Base-by-base conservation (phyloP, 352 stramenopile genomes). In the Phytophthora citricola region DNA sequence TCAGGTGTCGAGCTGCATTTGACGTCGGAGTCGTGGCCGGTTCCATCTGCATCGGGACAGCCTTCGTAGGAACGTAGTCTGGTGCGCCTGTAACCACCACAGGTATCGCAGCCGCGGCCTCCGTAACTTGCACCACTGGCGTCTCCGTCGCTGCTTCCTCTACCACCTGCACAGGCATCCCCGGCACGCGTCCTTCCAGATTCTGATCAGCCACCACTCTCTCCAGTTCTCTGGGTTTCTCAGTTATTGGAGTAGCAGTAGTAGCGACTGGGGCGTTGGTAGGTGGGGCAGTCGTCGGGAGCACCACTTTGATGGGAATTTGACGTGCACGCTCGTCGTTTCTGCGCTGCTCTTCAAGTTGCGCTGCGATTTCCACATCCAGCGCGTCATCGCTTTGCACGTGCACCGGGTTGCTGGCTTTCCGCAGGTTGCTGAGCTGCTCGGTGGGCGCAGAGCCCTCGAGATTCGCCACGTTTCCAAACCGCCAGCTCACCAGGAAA, bases 1-100 rank as follows among this genome's bases (percentile, higher is more conserved):
- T 63, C 32, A 76, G 38, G 39, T 90, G 79, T 17, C 79, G 80
- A 20, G 63, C 34, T 20, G 49, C 64, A 31, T 81, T 83, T 8
- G 78, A 45, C 38, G 67, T 36, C 5, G 39, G 6, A 2, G 31
- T 32, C 14, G 31, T 22, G 24, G 17, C 40, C 9, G 44, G 47
- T 6, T 8, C 26, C 14, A 55, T 31, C 20, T 46, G 43, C 20
- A 47, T 27, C 4, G 49, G 41, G 14, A 43, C 50, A 24, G 38
- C 41, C 12, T 58, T 53, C 9, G 52, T 58, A 24, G 34, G 50
- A 31, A 48, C 36, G 24, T 38, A n/a, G 6, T 66, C 56, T 14
- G 36, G 43, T 14, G 44, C 17, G 14, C 14, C 17, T 2, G 36
- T 47, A 17, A 29, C 47, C 22, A 43, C 34, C 51, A 32, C 26